Evolutionary conservation across 257 asterid species (phyloP).

Genomic region (Solanum sejunctum): DNA sequence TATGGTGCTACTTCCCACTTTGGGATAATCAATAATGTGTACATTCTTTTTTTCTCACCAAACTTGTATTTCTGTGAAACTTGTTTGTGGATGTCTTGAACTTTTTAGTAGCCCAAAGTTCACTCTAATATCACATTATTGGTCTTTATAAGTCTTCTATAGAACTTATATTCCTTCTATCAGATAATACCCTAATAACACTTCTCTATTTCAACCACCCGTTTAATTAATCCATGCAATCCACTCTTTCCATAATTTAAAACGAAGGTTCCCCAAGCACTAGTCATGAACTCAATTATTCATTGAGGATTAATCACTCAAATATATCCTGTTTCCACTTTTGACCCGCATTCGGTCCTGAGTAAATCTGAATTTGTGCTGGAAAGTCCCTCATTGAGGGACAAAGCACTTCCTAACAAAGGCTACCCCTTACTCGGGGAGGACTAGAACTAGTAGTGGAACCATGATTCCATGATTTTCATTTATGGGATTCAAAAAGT

Average conservation of each 20-base stretch:
- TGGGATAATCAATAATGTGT: background rate
- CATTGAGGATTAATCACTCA: background rate
- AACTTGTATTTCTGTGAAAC: background rate
- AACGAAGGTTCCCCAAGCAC: background rate
- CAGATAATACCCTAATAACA: background rate
- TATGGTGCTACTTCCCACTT: background rate
- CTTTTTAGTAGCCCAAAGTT: background rate
- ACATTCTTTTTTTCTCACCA: background rate
- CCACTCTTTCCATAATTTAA: background rate
- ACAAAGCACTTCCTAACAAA: background rate
- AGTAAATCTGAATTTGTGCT: background rate
- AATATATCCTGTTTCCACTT: background rate
- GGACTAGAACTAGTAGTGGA: too few relatives aligned
- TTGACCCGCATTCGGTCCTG: background rate
- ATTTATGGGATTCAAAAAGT: too few relatives aligned
- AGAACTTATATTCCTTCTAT: background rate
- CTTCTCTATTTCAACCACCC: background rate
- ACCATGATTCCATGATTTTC: too few relatives aligned
- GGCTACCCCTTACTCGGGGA: background rate
- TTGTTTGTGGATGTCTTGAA: background rate
- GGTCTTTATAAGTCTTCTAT: background rate
- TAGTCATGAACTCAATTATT: background rate
- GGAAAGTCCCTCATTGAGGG: background rate
- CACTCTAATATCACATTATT: background rate
- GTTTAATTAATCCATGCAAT: background rate